phyloP scores from a whole-genome alignment of 768 basidiomycete genomes.

The Panaeolus cyanescens region DNA sequence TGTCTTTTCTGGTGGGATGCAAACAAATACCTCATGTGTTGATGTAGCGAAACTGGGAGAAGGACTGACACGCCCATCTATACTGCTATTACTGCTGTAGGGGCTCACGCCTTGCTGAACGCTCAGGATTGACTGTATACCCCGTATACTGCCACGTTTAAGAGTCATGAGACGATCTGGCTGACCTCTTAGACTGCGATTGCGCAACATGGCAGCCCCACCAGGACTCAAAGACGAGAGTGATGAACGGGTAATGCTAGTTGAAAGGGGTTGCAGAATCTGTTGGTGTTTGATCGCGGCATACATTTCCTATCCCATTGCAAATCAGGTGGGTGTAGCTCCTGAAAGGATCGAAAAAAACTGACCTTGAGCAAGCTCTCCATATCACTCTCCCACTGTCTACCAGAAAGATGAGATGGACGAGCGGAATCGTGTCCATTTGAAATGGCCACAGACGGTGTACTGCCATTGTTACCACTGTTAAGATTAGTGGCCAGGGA shows the following conservation, averaged over 20 bases:
- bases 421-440: conserved; percentile 28
- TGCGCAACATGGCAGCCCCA: conserved; percentile 51
- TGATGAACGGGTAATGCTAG: conserved; percentile 46
- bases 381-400: conserved; percentile 85
- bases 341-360: background rate
- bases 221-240: conserved; percentile 62
- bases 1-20: background rate
- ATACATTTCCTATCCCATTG: conserved; percentile 81
- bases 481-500: conserved; percentile 25
- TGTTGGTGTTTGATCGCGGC: conserved; percentile 87
- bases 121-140: conserved; percentile 77
- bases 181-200: conserved; percentile 70
- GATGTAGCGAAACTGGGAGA: conserved; percentile 94
- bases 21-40: conserved; percentile 64
- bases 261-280: conserved; percentile 79
- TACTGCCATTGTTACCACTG: conserved; percentile 58
- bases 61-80: conserved; percentile 91
- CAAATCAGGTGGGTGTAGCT: background rate
- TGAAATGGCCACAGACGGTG: conserved; percentile 62
- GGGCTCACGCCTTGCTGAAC: conserved; percentile 71
- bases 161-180: conserved; percentile 73
- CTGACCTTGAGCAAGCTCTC: conserved; percentile 81
- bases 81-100: conserved; percentile 81
- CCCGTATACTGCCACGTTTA: conserved; percentile 92
- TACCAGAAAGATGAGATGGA: conserved; percentile 34